Evolutionary conservation across 441 rosid genomes (phyloP), one percentile per base, ranked within the genome.

Genomic region (Bruguiera hainesii): DNA sequence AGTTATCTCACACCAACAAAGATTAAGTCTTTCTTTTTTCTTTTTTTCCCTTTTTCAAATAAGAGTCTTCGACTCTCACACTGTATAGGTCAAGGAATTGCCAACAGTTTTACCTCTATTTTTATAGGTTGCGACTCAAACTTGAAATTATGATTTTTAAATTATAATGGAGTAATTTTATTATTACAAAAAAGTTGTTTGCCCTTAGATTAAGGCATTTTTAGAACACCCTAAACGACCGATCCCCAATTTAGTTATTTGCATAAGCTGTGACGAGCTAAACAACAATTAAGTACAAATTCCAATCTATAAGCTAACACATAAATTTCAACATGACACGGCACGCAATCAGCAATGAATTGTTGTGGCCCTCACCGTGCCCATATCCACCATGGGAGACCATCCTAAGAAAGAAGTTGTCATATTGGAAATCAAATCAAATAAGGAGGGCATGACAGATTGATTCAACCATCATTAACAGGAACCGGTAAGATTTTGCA

Each of bases 321-420:
- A 48, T 37, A 57, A 76, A 57, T 60, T 63, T 60, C 35, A 78
- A 64, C 78, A 73, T 73, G 68, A n/a, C 79, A 73, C 76, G 71
- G 28, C 81, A 79, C 69, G 70, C 42, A 67, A 75, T 30, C 75
- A 6, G 13, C 42, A 61, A 18, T 51, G 29, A 75, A 48, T 65
- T 16, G 26, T 23, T 58, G 46, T 55, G 19, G 20, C 21, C 30
- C 64, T 63, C 39, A 20, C 21, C 6, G 23, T 73, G 63, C 39
- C 80, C 37, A 33, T 33, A 69, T 51, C 57, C 29, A 35, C 69
- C 56, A 65, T 53, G 26, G 21, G 57, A 63, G 70, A 39, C 8
- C 37, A 63, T 60, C 56, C 1, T 57, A 37, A 56, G 26, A 42
- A 13, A 18, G 71, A 66, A 66, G 58, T n/a, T 31, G 52, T 64